Evolutionary conservation across 768 basidiomycete genomes (phyloP).

Genomic region (Leucogyrophana mollusca): DNA sequence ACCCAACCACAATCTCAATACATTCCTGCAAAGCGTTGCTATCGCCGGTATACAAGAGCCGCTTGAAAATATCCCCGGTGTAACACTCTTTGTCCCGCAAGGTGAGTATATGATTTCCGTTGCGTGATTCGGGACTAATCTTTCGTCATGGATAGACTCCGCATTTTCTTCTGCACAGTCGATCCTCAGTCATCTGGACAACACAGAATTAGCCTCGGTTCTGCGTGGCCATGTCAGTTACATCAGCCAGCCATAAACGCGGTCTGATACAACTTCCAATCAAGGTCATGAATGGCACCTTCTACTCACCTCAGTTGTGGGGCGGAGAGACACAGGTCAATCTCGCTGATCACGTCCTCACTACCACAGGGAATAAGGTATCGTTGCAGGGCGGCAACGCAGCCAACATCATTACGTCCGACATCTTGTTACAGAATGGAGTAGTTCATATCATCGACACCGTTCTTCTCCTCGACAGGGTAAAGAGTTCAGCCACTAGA

Average conservation of each 20-base stretch:
- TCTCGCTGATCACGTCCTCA: background rate
- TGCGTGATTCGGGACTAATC: too few species aligned
- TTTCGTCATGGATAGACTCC: background rate
- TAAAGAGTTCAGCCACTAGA: too few species aligned
- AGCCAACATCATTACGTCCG: background rate
- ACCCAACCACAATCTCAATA: background rate
- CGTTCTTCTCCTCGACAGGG: background rate
- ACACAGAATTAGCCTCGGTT: constrained; percentile 2
- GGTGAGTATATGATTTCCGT: background rate
- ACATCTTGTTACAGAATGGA: background rate
- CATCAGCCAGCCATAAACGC: background rate
- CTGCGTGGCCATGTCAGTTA: constrained; percentile 1
- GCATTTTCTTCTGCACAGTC: background rate
- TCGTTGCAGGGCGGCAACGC: background rate
- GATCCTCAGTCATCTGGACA: background rate
- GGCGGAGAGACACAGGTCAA: background rate
- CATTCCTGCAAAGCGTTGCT: background rate
- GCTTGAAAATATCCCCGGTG: background rate
- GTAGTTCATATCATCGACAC: background rate
- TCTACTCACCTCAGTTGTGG: constrained; percentile 1
- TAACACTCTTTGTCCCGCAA: constrained; percentile 2
- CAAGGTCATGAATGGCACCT: constrained; percentile 1
- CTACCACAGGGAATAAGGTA: background rate
- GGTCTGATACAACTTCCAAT: background rate
- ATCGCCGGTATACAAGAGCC: background rate